Conservation (phyloP, 208 protist genomes). For the Trypanosoma mega region DNA sequence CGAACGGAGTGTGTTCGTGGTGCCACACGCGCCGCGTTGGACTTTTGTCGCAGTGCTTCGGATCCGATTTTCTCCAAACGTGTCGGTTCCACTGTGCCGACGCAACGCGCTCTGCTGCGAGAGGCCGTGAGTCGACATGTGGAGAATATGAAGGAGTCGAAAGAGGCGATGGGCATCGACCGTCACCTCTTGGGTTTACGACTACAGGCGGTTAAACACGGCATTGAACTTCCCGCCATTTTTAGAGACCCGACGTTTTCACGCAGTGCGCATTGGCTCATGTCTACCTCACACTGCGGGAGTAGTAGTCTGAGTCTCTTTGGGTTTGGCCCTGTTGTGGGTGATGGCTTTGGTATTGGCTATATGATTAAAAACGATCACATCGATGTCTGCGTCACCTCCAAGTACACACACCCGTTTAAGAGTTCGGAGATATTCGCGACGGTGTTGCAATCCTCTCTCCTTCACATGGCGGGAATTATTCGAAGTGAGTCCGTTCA, state of each 20-base stretch:
- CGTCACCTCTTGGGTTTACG: conserved; percentile 32
- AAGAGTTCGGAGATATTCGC: conserved; percentile 19
- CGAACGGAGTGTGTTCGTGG: conserved; percentile 28
- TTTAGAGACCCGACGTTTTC: conserved; percentile 26
- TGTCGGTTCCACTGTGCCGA: conserved; percentile 19
- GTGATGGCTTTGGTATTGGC: conserved; percentile 34
- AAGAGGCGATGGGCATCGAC: conserved; percentile 29
- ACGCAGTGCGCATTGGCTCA: conserved; percentile 15
- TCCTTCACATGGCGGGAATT: conserved; percentile 24
- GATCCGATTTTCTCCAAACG: conserved; percentile 17
- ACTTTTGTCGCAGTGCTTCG: conserved; percentile 15
- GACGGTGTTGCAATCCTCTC: conserved; percentile 16
- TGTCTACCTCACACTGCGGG: conserved; percentile 36
- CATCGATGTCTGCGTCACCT: conserved; percentile 21
- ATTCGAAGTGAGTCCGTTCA: conserved; percentile 10
- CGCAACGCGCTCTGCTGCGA: conserved; percentile 15
- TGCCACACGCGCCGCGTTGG: background rate
- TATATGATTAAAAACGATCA: conserved; percentile 37
- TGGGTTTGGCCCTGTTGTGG: conserved; percentile 38
- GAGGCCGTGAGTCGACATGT: conserved; percentile 27
- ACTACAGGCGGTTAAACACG: conserved; percentile 17
- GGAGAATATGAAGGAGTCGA: conserved; percentile 35
- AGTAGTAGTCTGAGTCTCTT: conserved; percentile 25
- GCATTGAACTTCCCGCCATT: conserved; percentile 19
- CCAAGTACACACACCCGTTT: conserved; percentile 20